phyloP scores from a whole-genome alignment of 352 stramenopile genomes.

The Phytophthora boehmeriae region DNA sequence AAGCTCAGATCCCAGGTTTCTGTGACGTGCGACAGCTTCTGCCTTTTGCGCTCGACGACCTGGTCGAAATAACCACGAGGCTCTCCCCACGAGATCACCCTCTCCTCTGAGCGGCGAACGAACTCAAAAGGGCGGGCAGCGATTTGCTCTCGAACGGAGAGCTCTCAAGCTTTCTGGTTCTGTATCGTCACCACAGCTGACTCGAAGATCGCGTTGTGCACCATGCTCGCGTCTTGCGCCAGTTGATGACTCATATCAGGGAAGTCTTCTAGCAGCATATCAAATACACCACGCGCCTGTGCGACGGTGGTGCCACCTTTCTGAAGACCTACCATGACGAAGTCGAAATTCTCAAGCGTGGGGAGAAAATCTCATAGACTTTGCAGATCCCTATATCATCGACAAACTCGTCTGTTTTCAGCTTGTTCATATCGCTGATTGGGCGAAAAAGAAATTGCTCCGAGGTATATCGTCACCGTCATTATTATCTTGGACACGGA shows the following conservation, averaged over 20 bases:
- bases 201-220: neutral
- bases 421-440: no score
- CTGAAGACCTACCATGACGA: neutral
- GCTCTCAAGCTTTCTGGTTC: neutral
- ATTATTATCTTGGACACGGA: neutral
- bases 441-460: slow-evolving; percentile 4
- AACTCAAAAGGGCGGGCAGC: neutral
- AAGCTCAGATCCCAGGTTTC: neutral
- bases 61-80: neutral
- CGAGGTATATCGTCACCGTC: slow-evolving; percentile 6
- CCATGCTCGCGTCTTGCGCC: neutral
- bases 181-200: neutral
- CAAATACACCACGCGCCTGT: neutral
- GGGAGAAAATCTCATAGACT: no score
- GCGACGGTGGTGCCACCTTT: neutral
- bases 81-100: neutral
- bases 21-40: neutral
- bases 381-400: no score
- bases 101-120: neutral
- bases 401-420: no score
- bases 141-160: neutral
- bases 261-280: neutral
- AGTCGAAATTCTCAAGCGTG: no score
- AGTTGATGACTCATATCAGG: neutral
- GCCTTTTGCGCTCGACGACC: neutral